These are phyloP conservation scores for Curvularia lunata DNA, from an alignment of 2,329 filamentous ascomycete species.

Conservation along the genomic window DNA sequence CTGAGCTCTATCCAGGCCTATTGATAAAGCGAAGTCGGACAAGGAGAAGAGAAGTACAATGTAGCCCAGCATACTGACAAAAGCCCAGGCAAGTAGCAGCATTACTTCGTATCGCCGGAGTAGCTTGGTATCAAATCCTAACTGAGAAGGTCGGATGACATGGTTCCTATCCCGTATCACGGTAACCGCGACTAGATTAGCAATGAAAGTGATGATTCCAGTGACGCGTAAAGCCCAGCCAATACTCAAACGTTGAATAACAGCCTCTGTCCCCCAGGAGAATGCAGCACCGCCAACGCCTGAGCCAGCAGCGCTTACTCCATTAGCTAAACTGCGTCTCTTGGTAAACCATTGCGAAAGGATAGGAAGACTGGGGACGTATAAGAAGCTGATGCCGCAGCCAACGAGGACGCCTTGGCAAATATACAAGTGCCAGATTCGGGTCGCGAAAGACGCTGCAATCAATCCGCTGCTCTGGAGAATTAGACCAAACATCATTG, in stretches of 20 bases:
- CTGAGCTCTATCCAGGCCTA: constrained; percentile 50
- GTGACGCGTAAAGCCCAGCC: constrained; percentile 54
- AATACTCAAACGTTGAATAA: constrained; percentile 47
- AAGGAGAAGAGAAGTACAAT: constrained; percentile 56
- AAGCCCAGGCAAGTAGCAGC: constrained; percentile 52
- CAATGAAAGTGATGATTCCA: constrained; percentile 39
- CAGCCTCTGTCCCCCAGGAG: constrained; percentile 42
- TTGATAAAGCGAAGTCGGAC: constrained; percentile 55
- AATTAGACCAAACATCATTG: constrained; percentile 43
- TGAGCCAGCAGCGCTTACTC: constrained; percentile 49
- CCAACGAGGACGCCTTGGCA: constrained; percentile 52
- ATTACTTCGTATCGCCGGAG: constrained; percentile 46
- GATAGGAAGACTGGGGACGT: constrained; percentile 48
- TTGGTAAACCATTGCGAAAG: constrained; percentile 53
- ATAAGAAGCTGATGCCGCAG: constrained; percentile 51
- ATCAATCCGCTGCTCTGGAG: constrained; percentile 48
- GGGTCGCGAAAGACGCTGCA: constrained; percentile 46
- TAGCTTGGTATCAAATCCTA: constrained; percentile 46
- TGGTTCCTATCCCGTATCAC: constrained; percentile 46
- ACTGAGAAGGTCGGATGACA: constrained; percentile 42
- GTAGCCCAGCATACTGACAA: constrained; percentile 57
- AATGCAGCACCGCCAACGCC: constrained; percentile 51
- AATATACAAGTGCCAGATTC: constrained; percentile 52
- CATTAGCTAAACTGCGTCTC: constrained; percentile 51
- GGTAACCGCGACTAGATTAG: constrained; percentile 38